These are phyloP conservation scores for Zopfia rhizophila DNA, from an alignment of 2,329 filamentous ascomycete species.

Conservation along the genomic window DNA sequence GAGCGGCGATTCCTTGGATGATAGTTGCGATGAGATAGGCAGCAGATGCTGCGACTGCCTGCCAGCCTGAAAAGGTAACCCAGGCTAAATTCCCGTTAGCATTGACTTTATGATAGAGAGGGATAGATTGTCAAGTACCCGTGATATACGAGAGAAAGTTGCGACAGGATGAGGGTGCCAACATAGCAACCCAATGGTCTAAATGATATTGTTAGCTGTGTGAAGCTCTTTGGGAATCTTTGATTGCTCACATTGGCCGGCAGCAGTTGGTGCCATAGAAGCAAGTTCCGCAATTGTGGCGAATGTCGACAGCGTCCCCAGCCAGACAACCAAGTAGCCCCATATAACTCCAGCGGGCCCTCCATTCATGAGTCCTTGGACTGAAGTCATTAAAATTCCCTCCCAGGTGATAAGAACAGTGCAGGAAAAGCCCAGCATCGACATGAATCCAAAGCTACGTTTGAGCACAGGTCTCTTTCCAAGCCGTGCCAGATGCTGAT, in stretches of 20 bases:
- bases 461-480: constrained; percentile 11
- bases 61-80: constrained; percentile 48
- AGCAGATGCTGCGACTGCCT: constrained; percentile 32
- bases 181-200: constrained; percentile 42
- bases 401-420: constrained; percentile 15
- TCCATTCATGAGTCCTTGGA: constrained; percentile 8
- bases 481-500: constrained; percentile 1
- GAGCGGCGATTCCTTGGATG: constrained; percentile 23
- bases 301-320: constrained; percentile 14
- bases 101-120: too few relatives aligned
- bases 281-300: constrained; percentile 25
- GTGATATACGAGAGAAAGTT: too few relatives aligned
- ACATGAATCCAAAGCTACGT: constrained; percentile 17
- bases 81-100: too few relatives aligned
- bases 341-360: constrained; percentile 25
- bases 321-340: constrained; percentile 19
- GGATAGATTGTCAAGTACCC: too few relatives aligned
- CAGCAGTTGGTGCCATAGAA: constrained; percentile 31
- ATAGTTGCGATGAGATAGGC: constrained; percentile 21
- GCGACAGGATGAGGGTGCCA: too few relatives aligned
- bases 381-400: constrained; percentile 5
- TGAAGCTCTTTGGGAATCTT: neutral
- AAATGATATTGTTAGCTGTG: neutral
- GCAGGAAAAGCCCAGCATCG: constrained; percentile 14
- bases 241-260: constrained; percentile 31